A percentile compares a stretch with the other conserved stretches of the same genome.
These are phyloP conservation scores for Talaromyces funiculosus DNA, from an alignment of 2,329 filamentous ascomycete species.

Conservation along the genomic window DNA sequence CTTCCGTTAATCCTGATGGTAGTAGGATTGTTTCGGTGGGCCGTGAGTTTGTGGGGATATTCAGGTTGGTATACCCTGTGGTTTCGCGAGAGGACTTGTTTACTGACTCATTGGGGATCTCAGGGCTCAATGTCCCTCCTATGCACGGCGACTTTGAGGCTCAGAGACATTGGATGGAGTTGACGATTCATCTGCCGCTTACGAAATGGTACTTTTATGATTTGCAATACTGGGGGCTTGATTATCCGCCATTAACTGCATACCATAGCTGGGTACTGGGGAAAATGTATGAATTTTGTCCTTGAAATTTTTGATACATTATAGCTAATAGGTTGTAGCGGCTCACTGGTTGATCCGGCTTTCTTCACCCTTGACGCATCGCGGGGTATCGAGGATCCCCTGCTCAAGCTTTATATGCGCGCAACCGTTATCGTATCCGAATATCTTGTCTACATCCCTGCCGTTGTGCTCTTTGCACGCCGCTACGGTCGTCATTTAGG, in stretches of 20 bases:
- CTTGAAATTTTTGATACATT: constrained; percentile 8
- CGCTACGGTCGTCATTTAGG: constrained; percentile 70
- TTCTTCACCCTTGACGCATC: constrained; percentile 88
- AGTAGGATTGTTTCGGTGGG: constrained; percentile 89
- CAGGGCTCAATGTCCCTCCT: constrained; percentile 73
- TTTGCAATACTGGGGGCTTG: constrained; percentile 92
- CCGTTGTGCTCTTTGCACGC: constrained; percentile 76
- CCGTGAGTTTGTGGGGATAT: constrained; percentile 87
- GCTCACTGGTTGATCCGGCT: constrained; percentile 66
- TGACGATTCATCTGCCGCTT: constrained; percentile 80
- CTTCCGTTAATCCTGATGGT: constrained; percentile 83
- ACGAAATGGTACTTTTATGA: constrained; percentile 99
- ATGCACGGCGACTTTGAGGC: constrained; percentile 98
- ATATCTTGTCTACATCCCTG: constrained; percentile 82
- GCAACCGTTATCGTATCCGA: constrained; percentile 86
- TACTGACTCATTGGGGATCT: constrained; percentile 6
- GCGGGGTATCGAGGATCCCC: constrained; percentile 70
- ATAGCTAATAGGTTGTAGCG: constrained; percentile 41
- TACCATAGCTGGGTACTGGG: constrained; percentile 98
- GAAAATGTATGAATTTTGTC: constrained; percentile 55
- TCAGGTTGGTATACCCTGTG: constrained; percentile 57
- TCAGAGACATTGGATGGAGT: constrained; percentile 97
- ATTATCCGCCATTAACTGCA: constrained; percentile 94
- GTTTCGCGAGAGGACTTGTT: not conserved
- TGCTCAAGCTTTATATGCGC: constrained; percentile 91